Percentiles rank a stretch among this genome's conserved stretches.
phyloP scores from a whole-genome alignment of 805 yeast species.

The Isabelozyma rhagii region DNA sequence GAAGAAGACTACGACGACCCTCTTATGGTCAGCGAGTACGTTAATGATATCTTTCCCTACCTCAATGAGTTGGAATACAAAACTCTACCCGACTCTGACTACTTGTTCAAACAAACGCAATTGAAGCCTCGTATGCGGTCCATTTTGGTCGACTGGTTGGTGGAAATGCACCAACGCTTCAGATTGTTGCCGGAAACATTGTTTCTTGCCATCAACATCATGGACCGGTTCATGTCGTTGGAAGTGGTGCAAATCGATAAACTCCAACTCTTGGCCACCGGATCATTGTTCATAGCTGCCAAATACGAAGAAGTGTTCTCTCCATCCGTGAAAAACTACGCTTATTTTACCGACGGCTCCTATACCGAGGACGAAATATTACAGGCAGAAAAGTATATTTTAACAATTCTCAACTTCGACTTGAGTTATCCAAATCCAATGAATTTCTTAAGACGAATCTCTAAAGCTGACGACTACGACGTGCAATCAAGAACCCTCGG shows the following conservation, averaged over 20 bases:
- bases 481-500: slow-evolving; percentile 80
- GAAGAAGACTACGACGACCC: slow-evolving; percentile 67
- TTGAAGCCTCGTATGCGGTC: slow-evolving; percentile 81
- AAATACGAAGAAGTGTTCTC: slow-evolving; percentile 90
- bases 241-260: slow-evolving; percentile 74
- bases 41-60: slow-evolving; percentile 79
- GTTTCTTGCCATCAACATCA: slow-evolving; percentile 74
- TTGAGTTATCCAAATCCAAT: slow-evolving; percentile 85
- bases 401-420: slow-evolving; percentile 69
- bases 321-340: slow-evolving; percentile 81
- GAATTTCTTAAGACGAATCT: slow-evolving; percentile 83
- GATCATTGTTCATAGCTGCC: slow-evolving; percentile 84
- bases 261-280: slow-evolving; percentile 81
- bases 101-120: slow-evolving; percentile 60
- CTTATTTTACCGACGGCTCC: slow-evolving; percentile 85
- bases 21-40: slow-evolving; percentile 91
- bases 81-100: slow-evolving; percentile 72
- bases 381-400: slow-evolving; percentile 76
- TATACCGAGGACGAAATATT: slow-evolving; percentile 77
- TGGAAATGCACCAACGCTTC: slow-evolving; percentile 82
- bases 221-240: slow-evolving; percentile 81
- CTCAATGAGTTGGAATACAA: slow-evolving; percentile 67
- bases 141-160: slow-evolving; percentile 90
- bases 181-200: slow-evolving; percentile 83
- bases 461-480: slow-evolving; percentile 89